Evolutionary conservation across 208 protist species (phyloP), one percentile per base, ranked within the genome.

Genomic region (Acanthamoeba culbertsoni): DNA sequence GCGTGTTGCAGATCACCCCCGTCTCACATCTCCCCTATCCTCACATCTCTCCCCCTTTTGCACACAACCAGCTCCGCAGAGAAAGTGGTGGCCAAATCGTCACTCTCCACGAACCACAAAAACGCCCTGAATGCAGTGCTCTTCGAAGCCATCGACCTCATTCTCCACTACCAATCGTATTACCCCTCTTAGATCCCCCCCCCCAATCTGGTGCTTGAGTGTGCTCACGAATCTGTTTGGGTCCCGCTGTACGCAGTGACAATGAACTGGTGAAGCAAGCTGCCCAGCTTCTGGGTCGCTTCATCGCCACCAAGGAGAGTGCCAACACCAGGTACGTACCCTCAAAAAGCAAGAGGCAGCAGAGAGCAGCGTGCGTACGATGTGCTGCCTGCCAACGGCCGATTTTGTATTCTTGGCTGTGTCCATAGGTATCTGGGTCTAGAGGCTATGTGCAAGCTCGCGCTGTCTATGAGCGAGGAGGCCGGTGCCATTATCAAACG

Each of bases 111-210:
- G 31, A 99, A 99, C 95, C 98, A 99, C 91, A 98, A 98, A 43
- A 99, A 99, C 94, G 98, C 98, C 4, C 98, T 99, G 94, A 98
- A 99, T 89, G 97, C 98, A 26, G 97, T 99, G 0, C 94, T 99
- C 20, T 99, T 99, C 90, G 99, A 99, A 95, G 95, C 96, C 23
- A 96, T 97, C 23, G 86, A 94, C 75, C 40, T 97, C 14, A 84
- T 96, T 42, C 95, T 97, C 28, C 93, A 96, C 75, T 42, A 96
- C 45, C 94, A 97, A 48, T 91, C 53, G 95, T 96, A 95, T 51
- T 10, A 40, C 18, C 14, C 57, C 31, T 86, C 75, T n/a, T n/a
- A n/a, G n/a, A n/a, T n/a, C n/a, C n/a, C n/a, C n/a, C n/a, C n/a
- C n/a, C n/a, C n/a, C n/a, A n/a, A n/a, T n/a, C n/a, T n/a, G n/a